Evolutionary conservation across 139 green algal genomes (phyloP).

Genomic region (Bryopsis sp.): DNA sequence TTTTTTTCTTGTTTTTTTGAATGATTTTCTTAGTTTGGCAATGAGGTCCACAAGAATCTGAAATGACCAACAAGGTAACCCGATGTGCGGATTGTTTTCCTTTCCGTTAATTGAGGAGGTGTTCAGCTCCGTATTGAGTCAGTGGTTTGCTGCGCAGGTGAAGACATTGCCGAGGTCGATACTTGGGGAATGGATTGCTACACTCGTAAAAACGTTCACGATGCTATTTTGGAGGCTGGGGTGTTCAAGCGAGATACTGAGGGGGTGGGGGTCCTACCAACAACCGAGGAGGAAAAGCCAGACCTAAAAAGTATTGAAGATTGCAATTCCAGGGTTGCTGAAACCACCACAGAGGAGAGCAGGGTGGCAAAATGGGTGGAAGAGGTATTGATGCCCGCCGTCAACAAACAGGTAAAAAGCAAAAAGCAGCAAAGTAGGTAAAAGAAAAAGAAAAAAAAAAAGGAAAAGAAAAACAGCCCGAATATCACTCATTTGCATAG

Average conservation of each 20-base stretch:
- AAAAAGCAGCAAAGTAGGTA: background rate
- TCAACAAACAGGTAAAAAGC: conserved; percentile 48
- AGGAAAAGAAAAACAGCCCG: background rate
- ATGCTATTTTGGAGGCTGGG: background rate
- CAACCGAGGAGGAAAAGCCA: background rate
- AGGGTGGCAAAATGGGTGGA: conserved; percentile 51
- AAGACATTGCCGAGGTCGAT: conserved; percentile 62
- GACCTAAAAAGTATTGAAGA: too few relatives aligned
- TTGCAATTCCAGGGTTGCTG: too few relatives aligned
- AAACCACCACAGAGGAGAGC: conserved; percentile 12
- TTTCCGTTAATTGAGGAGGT: too few relatives aligned
- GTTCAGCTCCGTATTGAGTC: too few relatives aligned
- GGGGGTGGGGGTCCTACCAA: background rate
- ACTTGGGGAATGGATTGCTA: conserved; percentile 83
- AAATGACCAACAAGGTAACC: background rate
- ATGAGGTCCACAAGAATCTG: background rate
- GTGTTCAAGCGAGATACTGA: background rate
- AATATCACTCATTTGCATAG: background rate
- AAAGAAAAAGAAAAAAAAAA: background rate
- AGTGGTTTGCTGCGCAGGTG: too few relatives aligned
- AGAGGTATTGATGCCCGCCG: conserved; percentile 40
- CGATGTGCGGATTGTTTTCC: background rate
- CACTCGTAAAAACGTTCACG: conserved; percentile 27
- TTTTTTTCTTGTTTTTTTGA: background rate
- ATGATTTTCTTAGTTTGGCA: background rate